Evolutionary conservation across 345 rosid species (phyloP), one percentile per base, ranked within the genome.

Genomic region (Erucastrum elatum): DNA sequence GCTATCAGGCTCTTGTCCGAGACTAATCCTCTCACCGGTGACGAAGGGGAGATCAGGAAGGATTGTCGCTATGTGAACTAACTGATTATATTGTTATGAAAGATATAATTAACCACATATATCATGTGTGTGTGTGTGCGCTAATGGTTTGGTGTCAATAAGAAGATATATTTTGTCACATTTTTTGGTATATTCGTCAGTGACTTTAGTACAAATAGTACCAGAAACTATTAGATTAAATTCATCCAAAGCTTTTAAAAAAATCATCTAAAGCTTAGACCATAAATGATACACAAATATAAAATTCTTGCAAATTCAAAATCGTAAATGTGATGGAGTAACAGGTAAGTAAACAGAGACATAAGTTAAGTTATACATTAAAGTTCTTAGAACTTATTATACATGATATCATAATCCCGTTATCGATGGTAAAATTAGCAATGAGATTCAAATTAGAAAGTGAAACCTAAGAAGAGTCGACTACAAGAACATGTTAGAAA

Each of bases 51-150:
- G 82, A 75, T 92, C 13, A 87, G 97, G 79, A 87, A 82, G 77
- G 95, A 92, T 71, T 92, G 98, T 33, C 92, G 98, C 13, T 92
- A 41, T 72, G 89, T 86, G 2, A 92, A 89, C 69, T 74, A 65
- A 70, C 26, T 44, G 27, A 39, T 41, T 53, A 15, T 64, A 55
- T 49, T 16, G 65, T 8, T 74, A 44, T 49, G 29, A 5, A 79
- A 59, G 15, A 21, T 11, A 49, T 21, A 21, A 21, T 49, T 79
- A 62, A 74, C 39, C 31, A 67, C 68, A 71, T 65, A 53, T 51
- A 21, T 26, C 16, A 4, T 15, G 16, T 53, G 59, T 53, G 16
- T 53, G 59, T 53, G 8, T 53, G 59, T 53, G 26, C 16, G 59
- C 16, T 53, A 53, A 53, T 7, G 59, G 59, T 53, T 53, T 49